Conservation (phyloP, 495 filamentous ascomycete genomes). For the Penicillium crystallinum region DNA sequence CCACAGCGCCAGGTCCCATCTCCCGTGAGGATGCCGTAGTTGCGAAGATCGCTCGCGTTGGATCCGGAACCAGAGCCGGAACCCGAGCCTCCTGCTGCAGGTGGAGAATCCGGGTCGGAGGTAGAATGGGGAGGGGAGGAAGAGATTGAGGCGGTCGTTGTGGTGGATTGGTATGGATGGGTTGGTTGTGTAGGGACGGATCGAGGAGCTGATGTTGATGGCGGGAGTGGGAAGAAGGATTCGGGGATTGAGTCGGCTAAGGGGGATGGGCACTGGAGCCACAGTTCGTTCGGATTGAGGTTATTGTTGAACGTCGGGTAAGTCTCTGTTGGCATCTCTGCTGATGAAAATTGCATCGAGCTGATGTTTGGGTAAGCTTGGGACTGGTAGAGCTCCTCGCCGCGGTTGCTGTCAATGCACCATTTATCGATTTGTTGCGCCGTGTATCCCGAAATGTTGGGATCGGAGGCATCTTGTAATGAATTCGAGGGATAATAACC, state of each 20-base stretch:
- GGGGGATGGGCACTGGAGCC: slow-evolving; percentile 8
- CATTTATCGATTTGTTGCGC: slow-evolving; percentile 21
- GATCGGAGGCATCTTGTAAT: background rate
- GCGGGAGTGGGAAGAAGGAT: slow-evolving; percentile 8
- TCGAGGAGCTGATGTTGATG: background rate
- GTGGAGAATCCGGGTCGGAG: slow-evolving; percentile 11
- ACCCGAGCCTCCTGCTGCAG: background rate
- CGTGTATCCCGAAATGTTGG: slow-evolving; percentile 10
- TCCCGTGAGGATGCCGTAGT: slow-evolving; percentile 27
- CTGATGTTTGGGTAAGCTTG: slow-evolving; percentile 6
- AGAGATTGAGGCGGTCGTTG: slow-evolving; percentile 1
- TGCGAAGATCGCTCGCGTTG: slow-evolving; percentile 23
- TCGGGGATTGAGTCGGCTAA: slow-evolving; percentile 2
- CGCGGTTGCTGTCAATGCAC: slow-evolving; percentile 18
- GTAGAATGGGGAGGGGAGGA: slow-evolving; percentile 17
- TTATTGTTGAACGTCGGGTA: slow-evolving; percentile 9
- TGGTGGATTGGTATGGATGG: background rate
- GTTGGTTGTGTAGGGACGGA: background rate
- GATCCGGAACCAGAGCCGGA: slow-evolving; percentile 11
- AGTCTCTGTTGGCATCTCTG: slow-evolving; percentile 7
- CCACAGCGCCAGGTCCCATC: slow-evolving; percentile 50
- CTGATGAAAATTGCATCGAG: slow-evolving; percentile 6
- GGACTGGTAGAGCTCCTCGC: slow-evolving; percentile 8
- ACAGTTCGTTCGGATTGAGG: slow-evolving; percentile 10
- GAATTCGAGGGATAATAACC: slow-evolving; percentile 11